phyloP scores from a whole-genome alignment of 192 early-diverging fungal species.

The Tieghemiomyces parasiticus region DNA sequence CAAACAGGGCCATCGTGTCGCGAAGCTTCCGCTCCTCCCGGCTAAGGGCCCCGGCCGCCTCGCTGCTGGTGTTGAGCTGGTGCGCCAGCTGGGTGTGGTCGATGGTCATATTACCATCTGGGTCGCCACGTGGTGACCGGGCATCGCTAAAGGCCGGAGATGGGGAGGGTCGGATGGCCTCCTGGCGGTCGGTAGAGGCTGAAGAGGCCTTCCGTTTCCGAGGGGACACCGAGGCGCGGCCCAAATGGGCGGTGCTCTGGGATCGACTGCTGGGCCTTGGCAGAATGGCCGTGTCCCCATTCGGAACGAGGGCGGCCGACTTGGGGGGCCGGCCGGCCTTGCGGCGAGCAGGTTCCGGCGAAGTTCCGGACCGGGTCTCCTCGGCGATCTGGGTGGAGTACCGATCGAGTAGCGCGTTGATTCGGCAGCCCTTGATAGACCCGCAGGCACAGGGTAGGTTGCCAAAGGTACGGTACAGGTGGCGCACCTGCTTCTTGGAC shows the following conservation, averaged over 20 bases:
- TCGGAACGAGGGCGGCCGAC: not conserved
- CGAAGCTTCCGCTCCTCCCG: conserved; percentile 11
- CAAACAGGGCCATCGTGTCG: conserved; percentile 10
- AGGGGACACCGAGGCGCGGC: not conserved
- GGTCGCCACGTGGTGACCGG: not conserved
- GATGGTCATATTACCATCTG: not conserved
- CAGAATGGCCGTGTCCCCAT: too few species aligned
- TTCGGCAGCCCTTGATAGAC: not conserved
- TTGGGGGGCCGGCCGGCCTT: conserved; percentile 3
- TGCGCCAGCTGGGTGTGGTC: not conserved
- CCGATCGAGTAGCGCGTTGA: not conserved
- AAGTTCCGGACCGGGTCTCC: not conserved
- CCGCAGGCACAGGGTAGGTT: conserved; percentile 1
- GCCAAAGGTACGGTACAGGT: not conserved
- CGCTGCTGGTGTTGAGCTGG: not conserved
- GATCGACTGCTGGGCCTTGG: too few species aligned
- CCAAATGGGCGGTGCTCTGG: too few species aligned
- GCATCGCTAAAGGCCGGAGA: too few species aligned
- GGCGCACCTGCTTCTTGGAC: not conserved
- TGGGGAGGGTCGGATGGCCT: too few species aligned
- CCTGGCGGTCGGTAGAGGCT: too few species aligned
- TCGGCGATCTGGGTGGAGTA: not conserved
- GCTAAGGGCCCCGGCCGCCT: not conserved
- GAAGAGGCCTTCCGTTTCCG: not conserved
- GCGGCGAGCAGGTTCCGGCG: not conserved